Evolutionary conservation across 129 eudicot genomes (phyloP).

Genomic region (carrot (Daucus carota)): DH1_v3.0 NC_030388.2:8385001-8385500

Average conservation of each 20-base stretch:
- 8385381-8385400: background rate
- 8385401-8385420: no score
- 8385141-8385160: background rate
- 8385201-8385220: background rate
- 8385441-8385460: background rate
- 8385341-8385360: background rate
- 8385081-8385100: background rate
- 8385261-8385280: no score
- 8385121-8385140: background rate
- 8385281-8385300: background rate
- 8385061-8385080: background rate
- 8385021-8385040: background rate
- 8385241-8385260: no score
- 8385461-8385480: background rate
- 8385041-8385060: background rate
- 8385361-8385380: background rate
- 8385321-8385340: background rate
- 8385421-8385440: background rate
- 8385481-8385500: background rate
- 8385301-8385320: background rate
- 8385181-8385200: background rate
- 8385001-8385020: background rate
- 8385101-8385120: constrained; percentile 3
- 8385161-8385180: background rate
- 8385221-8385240: background rate